Conservation (phyloP, 306 rosid species). For the Hippophae rhamnoides region DNA sequence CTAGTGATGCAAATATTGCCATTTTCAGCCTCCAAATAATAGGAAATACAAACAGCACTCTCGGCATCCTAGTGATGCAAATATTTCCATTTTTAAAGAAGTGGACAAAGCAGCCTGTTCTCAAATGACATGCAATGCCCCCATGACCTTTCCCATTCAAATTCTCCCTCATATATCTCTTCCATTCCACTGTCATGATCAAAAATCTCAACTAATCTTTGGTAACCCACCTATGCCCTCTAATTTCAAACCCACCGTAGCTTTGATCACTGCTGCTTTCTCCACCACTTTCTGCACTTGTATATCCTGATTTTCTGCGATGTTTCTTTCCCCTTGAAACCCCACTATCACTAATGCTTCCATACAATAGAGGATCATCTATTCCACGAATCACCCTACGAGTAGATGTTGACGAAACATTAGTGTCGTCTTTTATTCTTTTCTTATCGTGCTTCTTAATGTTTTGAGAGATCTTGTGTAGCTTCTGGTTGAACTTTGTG, state of each 20-base stretch:
- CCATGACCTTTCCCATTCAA: constrained; percentile 10
- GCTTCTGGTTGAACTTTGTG: constrained; percentile 69
- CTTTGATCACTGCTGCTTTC: constrained; percentile 89
- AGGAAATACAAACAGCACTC: background rate
- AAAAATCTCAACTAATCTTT: constrained; percentile 46
- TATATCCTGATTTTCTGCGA: constrained; percentile 58
- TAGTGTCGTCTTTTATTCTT: constrained; percentile 82
- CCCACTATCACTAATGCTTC: constrained; percentile 78
- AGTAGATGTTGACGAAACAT: constrained; percentile 41
- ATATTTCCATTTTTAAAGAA: background rate
- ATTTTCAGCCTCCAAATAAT: no score
- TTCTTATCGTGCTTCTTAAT: constrained; percentile 72
- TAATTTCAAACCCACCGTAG: constrained; percentile 61
- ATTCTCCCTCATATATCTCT: constrained; percentile 10
- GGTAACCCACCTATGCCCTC: constrained; percentile 88
- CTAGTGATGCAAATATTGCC: constrained; percentile 4
- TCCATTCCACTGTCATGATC: constrained; percentile 8
- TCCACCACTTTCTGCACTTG: constrained; percentile 92
- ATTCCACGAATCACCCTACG: constrained; percentile 83
- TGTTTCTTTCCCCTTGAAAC: constrained; percentile 67
- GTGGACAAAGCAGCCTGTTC: background rate
- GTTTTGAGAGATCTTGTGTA: constrained; percentile 72
- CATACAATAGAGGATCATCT: constrained; percentile 83
- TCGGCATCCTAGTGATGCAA: constrained; percentile 15
- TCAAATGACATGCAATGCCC: background rate